Percentiles rank a stretch among this genome's conserved stretches.
phyloP scores from a whole-genome alignment of 805 yeast genomes.

The Kluyveromyces siamensis region DNA sequence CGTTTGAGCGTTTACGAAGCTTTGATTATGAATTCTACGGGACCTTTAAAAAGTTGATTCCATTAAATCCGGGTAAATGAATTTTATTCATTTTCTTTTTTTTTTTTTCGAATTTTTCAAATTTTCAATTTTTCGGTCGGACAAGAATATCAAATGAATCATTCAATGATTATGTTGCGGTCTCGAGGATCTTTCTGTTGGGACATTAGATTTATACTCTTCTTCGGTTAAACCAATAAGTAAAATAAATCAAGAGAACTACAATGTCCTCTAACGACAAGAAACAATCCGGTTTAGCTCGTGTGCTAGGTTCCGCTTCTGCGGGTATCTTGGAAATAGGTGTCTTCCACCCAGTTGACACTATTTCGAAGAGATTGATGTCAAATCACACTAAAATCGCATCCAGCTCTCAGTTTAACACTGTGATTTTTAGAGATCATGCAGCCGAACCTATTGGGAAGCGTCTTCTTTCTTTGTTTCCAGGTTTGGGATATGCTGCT shows the following conservation, averaged over 20 bases:
- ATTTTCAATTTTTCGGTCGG: background rate
- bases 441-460: slow-evolving; percentile 62
- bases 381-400: slow-evolving; percentile 66
- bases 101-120: background rate
- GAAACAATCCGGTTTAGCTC: slow-evolving; percentile 77
- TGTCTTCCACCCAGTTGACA: slow-evolving; percentile 97
- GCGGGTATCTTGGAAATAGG: slow-evolving; percentile 97
- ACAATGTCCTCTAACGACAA: slow-evolving; percentile 41
- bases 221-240: background rate
- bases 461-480: slow-evolving; percentile 78
- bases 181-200: too few relatives aligned
- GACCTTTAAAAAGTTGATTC: background rate
- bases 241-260: background rate
- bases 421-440: slow-evolving; percentile 77
- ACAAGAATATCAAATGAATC: background rate
- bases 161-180: too few relatives aligned
- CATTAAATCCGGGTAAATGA: background rate
- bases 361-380: slow-evolving; percentile 93
- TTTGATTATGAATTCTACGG: too few relatives aligned
- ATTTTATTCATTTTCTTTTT: background rate
- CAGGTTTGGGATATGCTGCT: slow-evolving; percentile 98
- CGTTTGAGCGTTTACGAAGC: too few relatives aligned
- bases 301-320: slow-evolving; percentile 91
- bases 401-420: slow-evolving; percentile 58
- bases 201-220: too few relatives aligned